phyloP scores from a whole-genome alignment of 768 basidiomycete species.

The Stropharia rugosoannulata region DNA sequence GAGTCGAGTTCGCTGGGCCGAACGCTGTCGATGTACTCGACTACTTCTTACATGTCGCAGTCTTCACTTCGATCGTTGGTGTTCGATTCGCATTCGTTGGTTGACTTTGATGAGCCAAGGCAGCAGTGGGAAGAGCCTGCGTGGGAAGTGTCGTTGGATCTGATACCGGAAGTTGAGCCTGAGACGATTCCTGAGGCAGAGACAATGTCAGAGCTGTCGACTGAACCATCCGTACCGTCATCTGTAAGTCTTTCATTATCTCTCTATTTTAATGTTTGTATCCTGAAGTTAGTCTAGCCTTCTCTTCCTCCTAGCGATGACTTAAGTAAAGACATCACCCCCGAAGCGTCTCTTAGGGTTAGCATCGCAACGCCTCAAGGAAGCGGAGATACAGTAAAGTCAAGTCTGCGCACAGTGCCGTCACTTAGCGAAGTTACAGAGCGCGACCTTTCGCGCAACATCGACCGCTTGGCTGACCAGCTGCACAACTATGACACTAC shows the following conservation, averaged over 20 bases:
- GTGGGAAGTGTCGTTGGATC: not conserved
- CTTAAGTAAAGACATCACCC: conserved; percentile 24
- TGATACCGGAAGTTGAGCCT: not conserved
- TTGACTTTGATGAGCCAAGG: conserved; percentile 23
- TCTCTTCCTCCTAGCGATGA: conserved; percentile 14
- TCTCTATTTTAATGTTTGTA: not conserved
- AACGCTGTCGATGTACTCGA: conserved; percentile 34
- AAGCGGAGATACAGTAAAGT: conserved; percentile 32
- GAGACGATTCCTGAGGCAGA: not conserved
- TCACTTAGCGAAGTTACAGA: conserved; percentile 45
- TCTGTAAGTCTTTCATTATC: conserved; percentile 31
- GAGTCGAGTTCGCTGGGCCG: conserved; percentile 35
- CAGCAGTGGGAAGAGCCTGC: not conserved
- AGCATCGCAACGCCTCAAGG: conserved; percentile 40
- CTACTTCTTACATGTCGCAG: conserved; percentile 41
- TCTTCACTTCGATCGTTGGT: conserved; percentile 41
- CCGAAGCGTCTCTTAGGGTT: conserved; percentile 36
- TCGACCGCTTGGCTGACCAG: conserved; percentile 54
- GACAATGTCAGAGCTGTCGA: conserved; percentile 20
- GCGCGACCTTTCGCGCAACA: conserved; percentile 48
- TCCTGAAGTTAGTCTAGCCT: conserved; percentile 14
- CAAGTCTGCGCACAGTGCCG: conserved; percentile 29
- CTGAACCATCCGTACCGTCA: conserved; percentile 46
- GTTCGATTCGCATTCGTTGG: conserved; percentile 32
- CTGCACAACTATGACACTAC: conserved; percentile 52